A percentile compares a stretch with the other conserved stretches of the same genome.
phyloP scores from a whole-genome alignment of 352 stramenopile genomes.

The Pythium rhizo-oryzae region DNA sequence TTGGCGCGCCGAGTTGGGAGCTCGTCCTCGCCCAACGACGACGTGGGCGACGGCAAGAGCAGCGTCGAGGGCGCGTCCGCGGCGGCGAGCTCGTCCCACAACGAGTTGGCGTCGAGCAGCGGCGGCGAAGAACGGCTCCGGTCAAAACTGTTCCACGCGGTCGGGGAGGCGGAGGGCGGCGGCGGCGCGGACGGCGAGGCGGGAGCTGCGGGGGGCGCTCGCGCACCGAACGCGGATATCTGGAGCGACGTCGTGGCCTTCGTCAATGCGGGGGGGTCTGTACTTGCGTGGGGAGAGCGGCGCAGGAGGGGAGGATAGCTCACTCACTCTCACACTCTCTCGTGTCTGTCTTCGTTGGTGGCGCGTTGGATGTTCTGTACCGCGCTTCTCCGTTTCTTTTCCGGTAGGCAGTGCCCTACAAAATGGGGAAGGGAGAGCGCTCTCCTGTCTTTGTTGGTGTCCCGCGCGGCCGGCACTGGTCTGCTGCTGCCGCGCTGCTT shows the following conservation, averaged over 20 bases:
- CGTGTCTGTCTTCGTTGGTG: constrained; percentile 3
- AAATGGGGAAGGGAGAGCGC: no score
- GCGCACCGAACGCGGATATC: constrained; percentile 13
- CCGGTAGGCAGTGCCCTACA: no score
- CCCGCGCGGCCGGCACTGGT: no score
- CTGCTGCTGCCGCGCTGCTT: not conserved
- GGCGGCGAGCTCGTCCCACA: constrained; percentile 20
- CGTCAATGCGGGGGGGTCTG: not conserved
- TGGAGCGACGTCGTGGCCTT: constrained; percentile 25
- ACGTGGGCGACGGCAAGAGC: constrained; percentile 15
- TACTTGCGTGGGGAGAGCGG: not conserved
- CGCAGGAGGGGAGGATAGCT: not conserved
- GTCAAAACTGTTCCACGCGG: not conserved
- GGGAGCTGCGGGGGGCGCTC: not conserved
- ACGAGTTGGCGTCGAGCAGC: constrained; percentile 5
- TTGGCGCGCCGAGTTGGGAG: not conserved
- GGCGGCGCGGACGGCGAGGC: not conserved
- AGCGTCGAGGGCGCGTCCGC: constrained; percentile 11
- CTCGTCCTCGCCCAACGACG: constrained; percentile 1
- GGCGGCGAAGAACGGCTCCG: not conserved
- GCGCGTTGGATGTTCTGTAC: constrained; percentile 9
- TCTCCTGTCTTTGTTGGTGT: constrained; percentile 10
- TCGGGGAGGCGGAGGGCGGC: not conserved
- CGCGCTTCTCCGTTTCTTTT: not conserved
- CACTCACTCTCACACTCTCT: not conserved